These are phyloP conservation scores for Smallanthus sonchifolius DNA, from an alignment of 129 eudicot genomes.

Conservation along the genomic window DNA sequence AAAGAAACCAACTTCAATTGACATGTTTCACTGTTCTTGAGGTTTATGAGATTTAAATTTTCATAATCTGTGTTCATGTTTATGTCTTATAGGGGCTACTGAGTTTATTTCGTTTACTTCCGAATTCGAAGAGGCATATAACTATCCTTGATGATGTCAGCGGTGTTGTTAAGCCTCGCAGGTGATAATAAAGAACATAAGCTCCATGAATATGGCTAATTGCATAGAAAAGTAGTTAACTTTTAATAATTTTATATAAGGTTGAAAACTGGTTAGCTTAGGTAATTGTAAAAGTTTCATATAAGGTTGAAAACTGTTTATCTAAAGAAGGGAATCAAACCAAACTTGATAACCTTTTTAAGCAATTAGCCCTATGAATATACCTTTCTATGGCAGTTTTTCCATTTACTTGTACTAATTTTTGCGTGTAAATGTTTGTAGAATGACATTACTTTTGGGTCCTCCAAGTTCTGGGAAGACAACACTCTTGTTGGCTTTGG, in stretches of 20 bases:
- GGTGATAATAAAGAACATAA: constrained; percentile 37
- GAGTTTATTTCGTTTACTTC: constrained; percentile 44
- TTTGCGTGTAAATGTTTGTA: neutral
- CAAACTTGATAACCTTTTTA: neutral
- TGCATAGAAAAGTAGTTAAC: neutral
- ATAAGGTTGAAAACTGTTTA: neutral
- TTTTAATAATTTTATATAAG: neutral
- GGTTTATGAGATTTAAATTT: neutral
- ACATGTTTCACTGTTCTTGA: neutral
- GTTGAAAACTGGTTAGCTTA: neutral
- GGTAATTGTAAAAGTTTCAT: neutral
- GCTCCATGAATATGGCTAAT: neutral
- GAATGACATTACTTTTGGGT: constrained; percentile 88
- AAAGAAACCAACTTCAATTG: neutral
- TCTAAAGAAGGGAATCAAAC: neutral
- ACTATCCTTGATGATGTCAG: constrained; percentile 73
- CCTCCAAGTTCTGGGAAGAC: constrained; percentile 97
- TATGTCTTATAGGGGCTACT: constrained; percentile 41
- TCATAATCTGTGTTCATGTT: constrained; percentile 6
- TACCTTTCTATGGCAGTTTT: neutral
- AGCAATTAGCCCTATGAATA: neutral
- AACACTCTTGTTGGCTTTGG: constrained; percentile 63
- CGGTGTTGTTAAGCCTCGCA: constrained; percentile 77
- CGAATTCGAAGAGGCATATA: constrained; percentile 53
- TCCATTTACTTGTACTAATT: neutral